Base-by-base conservation (phyloP, 75 land plant species). In the Pinus taeda region DNA sequence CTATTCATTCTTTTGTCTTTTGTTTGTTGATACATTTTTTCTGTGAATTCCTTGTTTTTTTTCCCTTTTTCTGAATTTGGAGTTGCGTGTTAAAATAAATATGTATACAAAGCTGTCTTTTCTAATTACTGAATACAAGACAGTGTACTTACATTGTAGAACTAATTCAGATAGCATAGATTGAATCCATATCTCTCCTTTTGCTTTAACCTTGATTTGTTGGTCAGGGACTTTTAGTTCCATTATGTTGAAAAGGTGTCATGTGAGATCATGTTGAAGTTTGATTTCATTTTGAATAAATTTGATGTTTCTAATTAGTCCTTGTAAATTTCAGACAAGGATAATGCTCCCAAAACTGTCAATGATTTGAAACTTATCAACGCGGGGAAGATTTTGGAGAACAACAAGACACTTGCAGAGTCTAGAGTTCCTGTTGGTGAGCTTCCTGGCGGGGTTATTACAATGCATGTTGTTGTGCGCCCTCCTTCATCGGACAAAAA, bases 391-490 rank as follows among this genome's bases (percentile, higher is more conserved):
- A 86, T 93, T 24, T 82, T 93, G 57, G 96, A 93, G 81, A 89
- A 93, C 75, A 88, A 74, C 81, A 88, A 76, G 76, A 93, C 96
- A 22, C 81, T 93, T 60, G 82, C 87, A 56, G 94, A 93, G 76
- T 93, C 90, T 3, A 75, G 94, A 79, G 79, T 92, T 18, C 85
- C 84, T 59, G 85, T 92, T 59, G 89, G 83, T 64, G 94, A 89
- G 77, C 82, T 93, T 76, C 92, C 94, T 36, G 96, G 96, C 71
- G 90, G 88, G 15, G 85, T 87, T 36, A 93, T 92, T 58, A 93
- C 94, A 24, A 93, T 93, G 95, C 95, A 92, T 84, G 92, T 89
- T 79, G 96, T 92, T 57, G 86, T 93, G 57, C 85, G 88, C 18
- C 92, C 92, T 67, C 90, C 91, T 22, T 26, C 86, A 57, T 62